Evolutionary conservation across 345 rosid genomes (phyloP), one percentile per base, ranked within the genome.

Genomic region (Lagerstroemia speciosa): DNA sequence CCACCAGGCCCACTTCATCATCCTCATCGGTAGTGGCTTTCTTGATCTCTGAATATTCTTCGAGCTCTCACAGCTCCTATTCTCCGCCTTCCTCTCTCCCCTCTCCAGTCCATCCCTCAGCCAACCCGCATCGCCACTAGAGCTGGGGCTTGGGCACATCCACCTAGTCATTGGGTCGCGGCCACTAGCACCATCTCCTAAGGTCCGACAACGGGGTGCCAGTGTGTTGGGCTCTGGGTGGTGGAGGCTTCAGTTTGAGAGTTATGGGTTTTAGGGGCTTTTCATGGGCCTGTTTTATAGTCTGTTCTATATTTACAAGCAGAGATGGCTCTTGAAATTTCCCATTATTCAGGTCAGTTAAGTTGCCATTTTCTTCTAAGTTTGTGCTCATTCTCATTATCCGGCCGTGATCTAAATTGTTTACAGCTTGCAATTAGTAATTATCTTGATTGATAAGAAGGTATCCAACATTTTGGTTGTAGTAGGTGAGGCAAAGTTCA

Each of bases 281-380:
- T 76, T 84, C 75, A 7, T 74, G 34, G 99, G 99, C 4, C 79
- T 88, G 72, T 67, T 85, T 32, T 91, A 91, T 60, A 93, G 81
- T 0, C 73, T 64, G 5, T 74, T 83, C 36, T 86, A 77, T 67
- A 76, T 86, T 6, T 76, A 75, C 36, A 84, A 80, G 78, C 83
- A 72, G 30, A 69, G 93, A 75, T 89, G 99, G 97, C 73, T 91
- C 9, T 75, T 94, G 82, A 79, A 84, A 75, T 94, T 94, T 66
- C 96, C 99, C 24, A 86, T 89, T 68, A 85, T 94, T 82, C 99
- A 94, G 92, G 99, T 91, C 36, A 66, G 75, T 33, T 9, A 8
- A 26, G 30, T 1, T 31, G 70, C 19, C 34, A 27, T 62, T 45
- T 20, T 10, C 5, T 14, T 52, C 22, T 26, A 16, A 48, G 26